Evolutionary conservation across 306 rosid genomes (phyloP).

Genomic region (Pyrus betulifolia): DNA sequence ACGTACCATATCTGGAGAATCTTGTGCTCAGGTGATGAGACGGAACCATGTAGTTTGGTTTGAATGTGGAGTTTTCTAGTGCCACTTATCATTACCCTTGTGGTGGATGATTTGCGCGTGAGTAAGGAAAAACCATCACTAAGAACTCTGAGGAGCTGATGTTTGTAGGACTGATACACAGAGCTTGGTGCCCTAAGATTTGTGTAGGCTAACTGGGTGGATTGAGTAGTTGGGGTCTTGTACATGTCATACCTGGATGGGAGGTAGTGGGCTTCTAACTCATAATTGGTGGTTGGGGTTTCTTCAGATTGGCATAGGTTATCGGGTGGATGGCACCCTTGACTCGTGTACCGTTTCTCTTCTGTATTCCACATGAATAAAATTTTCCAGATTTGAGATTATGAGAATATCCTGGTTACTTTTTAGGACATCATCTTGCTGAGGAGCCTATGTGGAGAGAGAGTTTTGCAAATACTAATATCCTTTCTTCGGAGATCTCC

Average conservation of each 20-base stretch:
- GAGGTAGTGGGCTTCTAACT: slow-evolving; percentile 9
- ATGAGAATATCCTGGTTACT: slow-evolving; percentile 5
- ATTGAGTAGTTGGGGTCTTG: slow-evolving; percentile 19
- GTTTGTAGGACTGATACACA: slow-evolving; percentile 11
- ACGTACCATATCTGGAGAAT: slow-evolving; percentile 27
- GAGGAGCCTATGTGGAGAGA: slow-evolving; percentile 11
- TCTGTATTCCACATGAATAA: slow-evolving; percentile 1
- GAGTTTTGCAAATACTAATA: not conserved
- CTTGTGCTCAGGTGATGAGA: slow-evolving; percentile 14
- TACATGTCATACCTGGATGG: slow-evolving; percentile 9
- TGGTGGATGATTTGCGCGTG: slow-evolving; percentile 13
- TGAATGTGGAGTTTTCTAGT: not conserved
- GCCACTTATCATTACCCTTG: not conserved
- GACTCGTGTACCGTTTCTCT: not conserved
- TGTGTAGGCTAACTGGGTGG: slow-evolving; percentile 14
- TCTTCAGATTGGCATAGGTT: slow-evolving; percentile 9
- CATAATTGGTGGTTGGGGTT: slow-evolving; percentile 6
- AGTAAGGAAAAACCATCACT: slow-evolving; percentile 7
- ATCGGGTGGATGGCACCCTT: not conserved
- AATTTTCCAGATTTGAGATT: slow-evolving; percentile 9
- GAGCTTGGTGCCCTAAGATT: slow-evolving; percentile 14
- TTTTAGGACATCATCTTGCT: slow-evolving; percentile 14
- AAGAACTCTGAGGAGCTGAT: slow-evolving; percentile 14
- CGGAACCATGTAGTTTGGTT: not conserved
- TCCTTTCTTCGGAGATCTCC: slow-evolving; percentile 6